These are phyloP conservation scores for Pythium dissotocum DNA, from an alignment of 352 stramenopile genomes.

Conservation along the genomic window DNA sequence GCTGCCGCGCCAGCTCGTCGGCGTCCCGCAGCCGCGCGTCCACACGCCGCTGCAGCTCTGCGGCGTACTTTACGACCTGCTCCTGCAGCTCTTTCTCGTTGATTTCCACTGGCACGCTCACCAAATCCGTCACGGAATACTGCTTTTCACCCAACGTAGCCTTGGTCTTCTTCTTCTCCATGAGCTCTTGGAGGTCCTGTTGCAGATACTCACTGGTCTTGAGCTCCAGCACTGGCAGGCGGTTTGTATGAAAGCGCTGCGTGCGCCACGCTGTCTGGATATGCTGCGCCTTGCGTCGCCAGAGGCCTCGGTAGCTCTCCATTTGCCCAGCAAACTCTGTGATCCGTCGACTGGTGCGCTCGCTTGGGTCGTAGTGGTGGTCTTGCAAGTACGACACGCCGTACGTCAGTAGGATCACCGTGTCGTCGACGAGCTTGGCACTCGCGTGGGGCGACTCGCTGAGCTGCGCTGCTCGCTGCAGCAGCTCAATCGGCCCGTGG, in stretches of 20 bases:
- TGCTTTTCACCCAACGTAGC: slow-evolving; percentile 14
- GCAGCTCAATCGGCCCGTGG: slow-evolving; percentile 26
- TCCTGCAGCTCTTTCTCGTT: slow-evolving; percentile 38
- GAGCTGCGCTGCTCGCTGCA: slow-evolving; percentile 16
- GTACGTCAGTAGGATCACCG: slow-evolving; percentile 48
- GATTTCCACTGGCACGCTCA: slow-evolving; percentile 24
- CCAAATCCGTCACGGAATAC: slow-evolving; percentile 21
- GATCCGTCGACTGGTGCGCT: neutral
- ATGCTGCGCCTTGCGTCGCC: neutral
- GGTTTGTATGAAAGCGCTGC: slow-evolving; percentile 50
- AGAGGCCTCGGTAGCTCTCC: slow-evolving; percentile 15
- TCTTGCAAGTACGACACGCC: slow-evolving; percentile 38
- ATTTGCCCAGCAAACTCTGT: slow-evolving; percentile 19
- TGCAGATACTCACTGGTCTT: slow-evolving; percentile 42
- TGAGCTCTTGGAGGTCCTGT: slow-evolving; percentile 35
- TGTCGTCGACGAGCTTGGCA: slow-evolving; percentile 41
- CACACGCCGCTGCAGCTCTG: slow-evolving; percentile 37
- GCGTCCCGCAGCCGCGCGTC: slow-evolving; percentile 35
- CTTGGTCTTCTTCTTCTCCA: slow-evolving; percentile 17
- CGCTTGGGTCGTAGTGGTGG: slow-evolving; percentile 9
- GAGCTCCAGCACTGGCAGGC: slow-evolving; percentile 42
- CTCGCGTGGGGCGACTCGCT: slow-evolving; percentile 16
- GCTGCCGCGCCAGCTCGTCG: slow-evolving; percentile 37
- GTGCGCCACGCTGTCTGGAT: slow-evolving; percentile 41
- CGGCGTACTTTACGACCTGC: slow-evolving; percentile 47